Evolutionary conservation across 2,329 filamentous ascomycete species (phyloP).

Genomic region (Monosporascus cannonballus): DNA sequence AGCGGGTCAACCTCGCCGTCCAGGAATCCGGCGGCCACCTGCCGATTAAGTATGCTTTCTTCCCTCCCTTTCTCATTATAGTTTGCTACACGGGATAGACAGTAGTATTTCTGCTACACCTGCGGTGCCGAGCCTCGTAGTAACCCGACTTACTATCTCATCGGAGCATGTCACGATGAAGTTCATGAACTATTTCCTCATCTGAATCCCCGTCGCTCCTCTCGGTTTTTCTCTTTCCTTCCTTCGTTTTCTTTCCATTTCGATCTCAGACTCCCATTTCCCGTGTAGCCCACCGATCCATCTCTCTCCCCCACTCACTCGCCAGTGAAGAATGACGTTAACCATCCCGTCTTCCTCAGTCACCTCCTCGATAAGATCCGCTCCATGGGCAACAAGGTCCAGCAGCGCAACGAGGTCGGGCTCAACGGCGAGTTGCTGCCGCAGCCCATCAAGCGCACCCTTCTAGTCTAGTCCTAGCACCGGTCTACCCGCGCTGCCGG

Average conservation of each 20-base stretch:
- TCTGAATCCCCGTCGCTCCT: too few species aligned
- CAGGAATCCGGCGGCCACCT: constrained; percentile 51
- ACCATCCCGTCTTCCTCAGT: constrained; percentile 24
- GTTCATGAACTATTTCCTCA: too few species aligned
- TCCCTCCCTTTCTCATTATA: constrained; percentile 28
- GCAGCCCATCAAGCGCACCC: constrained; percentile 39
- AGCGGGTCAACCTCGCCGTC: constrained; percentile 45
- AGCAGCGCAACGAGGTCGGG: constrained; percentile 23
- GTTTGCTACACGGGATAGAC: constrained; percentile 17
- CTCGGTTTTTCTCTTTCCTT: too few species aligned
- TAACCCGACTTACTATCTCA: background rate
- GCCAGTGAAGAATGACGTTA: background rate
- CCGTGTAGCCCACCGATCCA: too few species aligned
- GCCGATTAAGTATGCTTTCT: constrained; percentile 48
- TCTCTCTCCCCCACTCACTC: too few species aligned
- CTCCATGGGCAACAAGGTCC: constrained; percentile 34
- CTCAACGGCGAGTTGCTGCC: constrained; percentile 30
- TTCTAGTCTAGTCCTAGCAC: constrained; percentile 32
- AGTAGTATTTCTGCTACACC: background rate
- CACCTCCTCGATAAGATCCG: constrained; percentile 52
- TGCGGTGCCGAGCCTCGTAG: background rate
- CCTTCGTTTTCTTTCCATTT: too few species aligned
- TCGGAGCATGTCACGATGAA: too few species aligned
- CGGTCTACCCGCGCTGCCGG: too few species aligned
- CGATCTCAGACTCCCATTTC: too few species aligned